A percentile compares a stretch with the other conserved stretches of the same genome.
Conservation (phyloP, 176 grass and related monocot genomes). For the Avena eriantha region DNA sequence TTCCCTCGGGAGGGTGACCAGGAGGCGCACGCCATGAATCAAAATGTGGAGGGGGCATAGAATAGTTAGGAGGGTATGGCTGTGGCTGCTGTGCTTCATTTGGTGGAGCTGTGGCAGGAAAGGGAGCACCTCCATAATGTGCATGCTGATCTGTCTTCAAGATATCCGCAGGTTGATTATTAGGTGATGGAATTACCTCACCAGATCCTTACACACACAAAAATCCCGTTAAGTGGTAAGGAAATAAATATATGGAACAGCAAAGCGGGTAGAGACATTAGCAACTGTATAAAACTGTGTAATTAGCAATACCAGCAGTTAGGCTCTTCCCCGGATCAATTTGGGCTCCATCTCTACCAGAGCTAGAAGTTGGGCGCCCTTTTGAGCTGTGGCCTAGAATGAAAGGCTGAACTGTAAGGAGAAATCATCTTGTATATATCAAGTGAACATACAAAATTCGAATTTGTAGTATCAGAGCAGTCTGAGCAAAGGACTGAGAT, state of each 20-base stretch:
- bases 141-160: conserved; percentile 60
- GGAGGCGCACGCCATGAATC: conserved; percentile 77
- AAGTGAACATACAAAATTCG: background rate
- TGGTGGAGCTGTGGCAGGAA: conserved; percentile 43
- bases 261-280: conserved; percentile 4
- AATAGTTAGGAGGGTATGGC: conserved; percentile 53
- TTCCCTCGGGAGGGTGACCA: conserved; percentile 67
- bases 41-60: conserved; percentile 58
- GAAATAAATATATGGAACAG: background rate
- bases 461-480: conserved; percentile 23
- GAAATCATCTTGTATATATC: conserved; percentile 16
- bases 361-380: conserved; percentile 66
- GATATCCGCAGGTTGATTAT: conserved; percentile 57
- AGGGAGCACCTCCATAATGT: conserved; percentile 46
- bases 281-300: background rate
- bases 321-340: conserved; percentile 61
- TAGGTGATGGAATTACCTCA: conserved; percentile 35
- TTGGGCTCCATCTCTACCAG: conserved; percentile 56
- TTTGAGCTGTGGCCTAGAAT: conserved; percentile 79
- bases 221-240: background rate
- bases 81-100: conserved; percentile 52
- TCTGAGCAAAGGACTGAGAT: background rate
- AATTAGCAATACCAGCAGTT: conserved; percentile 54
- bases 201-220: conserved; percentile 58
- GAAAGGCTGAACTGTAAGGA: conserved; percentile 37